Base-by-base conservation (phyloP, 768 basidiomycete genomes). In the Lentinula sp. region DNA sequence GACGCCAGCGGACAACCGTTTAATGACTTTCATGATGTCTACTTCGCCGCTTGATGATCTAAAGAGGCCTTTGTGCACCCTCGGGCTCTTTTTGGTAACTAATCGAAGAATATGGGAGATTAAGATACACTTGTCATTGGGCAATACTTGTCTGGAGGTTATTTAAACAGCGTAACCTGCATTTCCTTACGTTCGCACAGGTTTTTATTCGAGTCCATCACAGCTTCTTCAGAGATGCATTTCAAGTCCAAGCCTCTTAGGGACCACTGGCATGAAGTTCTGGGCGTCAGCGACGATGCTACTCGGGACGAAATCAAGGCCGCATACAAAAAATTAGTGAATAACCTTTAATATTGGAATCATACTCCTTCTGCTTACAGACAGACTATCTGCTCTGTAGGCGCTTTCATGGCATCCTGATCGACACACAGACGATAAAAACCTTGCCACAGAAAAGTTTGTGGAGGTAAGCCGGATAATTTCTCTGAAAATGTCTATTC, bases 391-490 rank as follows among this genome's bases (percentile, higher is more conserved):
- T 59, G 56, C 6, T 43, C 56, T 59, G 63, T 43, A 81, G 86
- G 85, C 84, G 64, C 73, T 87, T 59, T 79, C 77, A 67, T 88
- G 86, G 84, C 85, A 88, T 65, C 85, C 86, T 63, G 85, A 87
- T 71, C 84, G 84, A 62, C 83, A 85, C 70, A 65, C 70, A 21
- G 70, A 75, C 31, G 76, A 80, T 62, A 83, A 80, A 67, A 80
- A 85, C 60, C 69, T 70, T 50, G 83, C 84, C 16, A 79, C 80
- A 55, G 76, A 78, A 64, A 76, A 76, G 66, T 88, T 88, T 70
- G 76, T 83, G 52, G 79, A 88, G 75, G 87, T 86, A 69, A 60
- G 75, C 32, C 15, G 57, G 13, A n/a, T 60, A 39, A 63, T 46
- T 45, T 57, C 55, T 42, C 62, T 58, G 48, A 35, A 8, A 45